These are phyloP conservation scores for Fusarium kyushuense DNA, from an alignment of 2,329 filamentous ascomycete species.

Conservation along the genomic window DNA sequence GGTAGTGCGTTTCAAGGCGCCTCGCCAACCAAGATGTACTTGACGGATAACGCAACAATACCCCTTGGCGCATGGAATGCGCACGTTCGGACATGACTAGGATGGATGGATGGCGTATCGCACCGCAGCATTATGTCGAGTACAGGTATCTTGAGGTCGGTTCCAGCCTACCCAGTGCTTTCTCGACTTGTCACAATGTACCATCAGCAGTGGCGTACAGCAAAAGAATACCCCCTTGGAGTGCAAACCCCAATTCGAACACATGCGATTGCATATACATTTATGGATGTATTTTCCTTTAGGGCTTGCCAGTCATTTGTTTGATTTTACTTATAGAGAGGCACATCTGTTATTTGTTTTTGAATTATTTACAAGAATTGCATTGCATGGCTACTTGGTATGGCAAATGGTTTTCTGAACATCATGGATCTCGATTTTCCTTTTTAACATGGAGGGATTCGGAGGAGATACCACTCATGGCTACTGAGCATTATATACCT, in stretches of 20 bases:
- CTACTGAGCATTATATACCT: slow-evolving; percentile 33
- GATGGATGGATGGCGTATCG: slow-evolving; percentile 15
- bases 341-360: slow-evolving; percentile 28
- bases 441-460: slow-evolving; percentile 29
- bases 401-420: slow-evolving; percentile 27
- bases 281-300: slow-evolving; percentile 22
- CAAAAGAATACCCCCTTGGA: slow-evolving; percentile 40
- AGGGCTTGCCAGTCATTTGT: slow-evolving; percentile 19
- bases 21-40: slow-evolving; percentile 17
- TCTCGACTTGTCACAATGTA: slow-evolving; percentile 33
- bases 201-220: slow-evolving; percentile 34
- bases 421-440: slow-evolving; percentile 33
- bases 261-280: slow-evolving; percentile 42
- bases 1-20: slow-evolving; percentile 13
- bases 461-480: slow-evolving; percentile 43
- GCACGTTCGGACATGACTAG: slow-evolving; percentile 19
- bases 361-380: slow-evolving; percentile 37
- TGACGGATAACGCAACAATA: slow-evolving; percentile 35
- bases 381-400: slow-evolving; percentile 42
- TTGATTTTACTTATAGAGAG: slow-evolving; percentile 35
- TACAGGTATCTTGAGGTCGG: slow-evolving; percentile 20
- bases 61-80: slow-evolving; percentile 32
- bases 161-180: slow-evolving; percentile 19
- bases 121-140: slow-evolving; percentile 25
- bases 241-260: slow-evolving; percentile 42